Base-by-base conservation (phyloP, 169 alveolate species). In the Amoebophrya sp. region DNA sequence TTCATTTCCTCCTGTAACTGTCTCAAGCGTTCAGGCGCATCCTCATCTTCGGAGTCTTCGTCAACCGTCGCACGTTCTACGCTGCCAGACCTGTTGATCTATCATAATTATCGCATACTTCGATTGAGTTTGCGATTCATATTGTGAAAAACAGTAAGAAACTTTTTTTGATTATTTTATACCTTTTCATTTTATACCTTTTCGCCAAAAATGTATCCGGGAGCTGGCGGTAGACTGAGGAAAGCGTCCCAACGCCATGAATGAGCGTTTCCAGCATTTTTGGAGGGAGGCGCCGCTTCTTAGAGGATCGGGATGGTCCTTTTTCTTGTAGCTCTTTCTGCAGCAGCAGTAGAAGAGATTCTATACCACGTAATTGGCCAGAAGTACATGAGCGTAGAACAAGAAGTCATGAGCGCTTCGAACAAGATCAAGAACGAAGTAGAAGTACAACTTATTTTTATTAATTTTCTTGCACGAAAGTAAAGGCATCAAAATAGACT, bases 351-450 rank as follows among this genome's bases (percentile, higher is more conserved):
- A n/a, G n/a, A n/a, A n/a, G n/a, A n/a, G n/a, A n/a, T n/a, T n/a
- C n/a, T n/a, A n/a, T n/a, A n/a, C n/a, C 54, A 12, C 47, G 14
- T 53, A 24, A 33, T 18, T 18, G 18, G 36, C 40, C 40, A 24
- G 36, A 33, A 38, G 40, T 10, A 38, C 90, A 92, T 12, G 96
- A 95, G 41, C 96, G 98, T 36, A 96, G 95, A 26, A 6, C 89
- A 26, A 78, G 34, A 39, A 33, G 33, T 33, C 89, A 78, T 18
- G 40, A 39, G 6, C 12, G 14, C 39, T 14, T 78, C 34, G 89
- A 23, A 6, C 34, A 29, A 33, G 12, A 33, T 33, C 89, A 39
- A 33, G 34, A 33, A 10, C 33, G 40, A 33, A 29, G 14, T 38
- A 41, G 92, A 24, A 91, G 41, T 26, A 91, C 55, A 23, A 0